Base-by-base conservation (phyloP, 2,329 filamentous ascomycete species). In the Talaromyces funiculosus region DNA sequence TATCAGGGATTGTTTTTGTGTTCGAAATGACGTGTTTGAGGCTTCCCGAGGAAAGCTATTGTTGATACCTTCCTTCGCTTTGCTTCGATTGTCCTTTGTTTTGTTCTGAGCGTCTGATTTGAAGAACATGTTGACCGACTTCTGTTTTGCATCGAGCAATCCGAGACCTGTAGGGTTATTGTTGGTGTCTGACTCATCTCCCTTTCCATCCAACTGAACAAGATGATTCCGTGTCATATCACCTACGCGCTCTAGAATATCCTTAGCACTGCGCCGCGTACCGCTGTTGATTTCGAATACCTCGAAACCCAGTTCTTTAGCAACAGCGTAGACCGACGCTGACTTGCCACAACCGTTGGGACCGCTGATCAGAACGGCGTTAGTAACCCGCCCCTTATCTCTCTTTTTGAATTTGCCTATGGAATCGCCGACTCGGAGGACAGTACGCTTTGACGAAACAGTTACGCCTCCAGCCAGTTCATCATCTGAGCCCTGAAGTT, bases 151-250 rank as follows among this genome's bases (percentile, higher is more conserved):
- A 40, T 84, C 87, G 59, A 85, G 84, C 26, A 87, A 71, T 59
- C 88, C 86, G 57, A 81, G 78, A 40, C 81, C 76, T 2, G 84
- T 75, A 7, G 81, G 79, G 49, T 84, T 76, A 18, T 66, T 45
- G 61, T 62, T 66, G 63, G 60, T 65, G 63, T 61, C 65, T 59
- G 42, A 35, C 6, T 53, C 60, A 37, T 65, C 65, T 24, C 56
- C 58, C n/a, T 63, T 59, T 65, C 72, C 51, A 67, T 72, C 63
- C 59, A 71, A 33, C 67, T 63, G 37, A 20, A 99, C 93, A 1
- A 96, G 82, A 73, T 99, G 94, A 68, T 99, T 97, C 63, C 88
- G 87, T 3, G 92, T 94, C 93, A 99, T 97, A 74, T 99, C 92
- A 42, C 94, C 95, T 47, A 99, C 90, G 67, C 85, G 90, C 68